These are phyloP conservation scores for Candida ascalaphidarum DNA, from an alignment of 805 yeast genomes.

Conservation along the genomic window DNA sequence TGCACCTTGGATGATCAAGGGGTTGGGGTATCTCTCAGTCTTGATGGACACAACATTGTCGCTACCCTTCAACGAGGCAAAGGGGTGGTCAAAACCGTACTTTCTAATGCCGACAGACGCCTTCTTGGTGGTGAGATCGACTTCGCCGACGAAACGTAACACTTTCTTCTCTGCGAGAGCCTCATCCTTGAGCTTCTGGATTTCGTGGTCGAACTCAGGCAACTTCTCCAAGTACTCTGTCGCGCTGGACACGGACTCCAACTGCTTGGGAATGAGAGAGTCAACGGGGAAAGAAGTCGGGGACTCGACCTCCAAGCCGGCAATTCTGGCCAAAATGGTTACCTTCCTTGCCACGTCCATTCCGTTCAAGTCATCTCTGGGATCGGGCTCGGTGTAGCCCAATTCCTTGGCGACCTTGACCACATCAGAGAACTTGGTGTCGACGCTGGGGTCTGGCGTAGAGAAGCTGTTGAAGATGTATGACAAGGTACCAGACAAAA, in stretches of 20 bases:
- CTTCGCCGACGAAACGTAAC: conserved; percentile 86
- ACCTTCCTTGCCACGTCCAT: conserved; percentile 98
- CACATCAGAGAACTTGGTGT: conserved; percentile 78
- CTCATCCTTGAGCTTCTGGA: conserved; percentile 66
- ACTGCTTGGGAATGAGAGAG: conserved; percentile 80
- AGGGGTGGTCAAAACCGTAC: conserved; percentile 86
- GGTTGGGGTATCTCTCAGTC: conserved; percentile 87
- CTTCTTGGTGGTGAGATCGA: conserved; percentile 61
- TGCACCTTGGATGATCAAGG: conserved; percentile 95
- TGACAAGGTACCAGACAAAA: conserved; percentile 91
- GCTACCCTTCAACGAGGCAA: conserved; percentile 91
- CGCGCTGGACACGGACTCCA: conserved; percentile 65
- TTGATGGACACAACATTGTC: conserved; percentile 91
- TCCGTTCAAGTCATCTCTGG: conserved; percentile 97
- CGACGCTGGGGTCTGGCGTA: conserved; percentile 45
- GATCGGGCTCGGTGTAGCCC: conserved; percentile 99
- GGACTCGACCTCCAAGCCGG: conserved; percentile 78
- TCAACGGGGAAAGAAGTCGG: conserved; percentile 93
- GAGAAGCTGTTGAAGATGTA: conserved; percentile 93
- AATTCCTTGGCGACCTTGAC: conserved; percentile 80
- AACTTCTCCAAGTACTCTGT: conserved; percentile 73
- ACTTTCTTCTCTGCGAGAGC: conserved; percentile 84
- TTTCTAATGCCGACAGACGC: conserved; percentile 85
- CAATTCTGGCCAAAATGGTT: conserved; percentile 86
- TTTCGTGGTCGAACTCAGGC: conserved; percentile 75